These are phyloP conservation scores for Dissoconium aciculare DNA, from an alignment of 2,329 filamentous ascomycete genomes.

Conservation along the genomic window DNA sequence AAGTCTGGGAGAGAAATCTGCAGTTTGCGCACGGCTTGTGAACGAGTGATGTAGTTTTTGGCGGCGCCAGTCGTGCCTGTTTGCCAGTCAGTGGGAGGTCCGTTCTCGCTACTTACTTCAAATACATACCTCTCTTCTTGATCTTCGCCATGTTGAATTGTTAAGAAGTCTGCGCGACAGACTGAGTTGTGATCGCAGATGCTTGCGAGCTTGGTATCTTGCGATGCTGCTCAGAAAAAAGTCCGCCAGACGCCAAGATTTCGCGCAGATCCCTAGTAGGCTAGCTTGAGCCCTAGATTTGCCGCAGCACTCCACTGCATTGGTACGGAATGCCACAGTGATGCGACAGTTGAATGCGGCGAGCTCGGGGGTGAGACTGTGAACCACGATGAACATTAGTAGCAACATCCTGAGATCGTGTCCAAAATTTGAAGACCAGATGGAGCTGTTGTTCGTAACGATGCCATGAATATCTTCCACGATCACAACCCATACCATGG, in stretches of 20 bases:
- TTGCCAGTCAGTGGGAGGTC: conserved; percentile 3
- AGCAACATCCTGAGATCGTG: no score
- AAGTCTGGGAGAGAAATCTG: conserved; percentile 96
- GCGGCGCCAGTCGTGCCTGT: conserved; percentile 71
- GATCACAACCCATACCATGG: conserved; percentile 9
- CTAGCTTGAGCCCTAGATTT: no score
- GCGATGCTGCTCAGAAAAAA: conserved; percentile 1
- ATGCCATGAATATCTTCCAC: conserved; percentile 7
- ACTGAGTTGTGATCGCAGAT: no score
- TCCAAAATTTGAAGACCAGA: no score
- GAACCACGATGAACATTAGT: no score
- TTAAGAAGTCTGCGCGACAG: no score
- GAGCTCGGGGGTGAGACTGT: background rate
- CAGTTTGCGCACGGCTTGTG: conserved; percentile 91
- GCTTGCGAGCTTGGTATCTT: no score
- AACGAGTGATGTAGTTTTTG: conserved; percentile 97
- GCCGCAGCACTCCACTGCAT: background rate
- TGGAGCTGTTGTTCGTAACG: no score
- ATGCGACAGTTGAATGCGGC: conserved; percentile 1
- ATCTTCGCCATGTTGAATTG: conserved; percentile 54
- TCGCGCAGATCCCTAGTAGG: conserved; percentile 2
- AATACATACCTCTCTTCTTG: conserved; percentile 67
- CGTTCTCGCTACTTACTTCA: background rate
- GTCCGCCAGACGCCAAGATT: conserved; percentile 4
- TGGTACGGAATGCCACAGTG: conserved; percentile 1